Evolutionary conservation across 1,284 basidiomycete species (phyloP), one percentile per base, ranked within the genome.

Genomic region (Leccinum subfulvum): DNA sequence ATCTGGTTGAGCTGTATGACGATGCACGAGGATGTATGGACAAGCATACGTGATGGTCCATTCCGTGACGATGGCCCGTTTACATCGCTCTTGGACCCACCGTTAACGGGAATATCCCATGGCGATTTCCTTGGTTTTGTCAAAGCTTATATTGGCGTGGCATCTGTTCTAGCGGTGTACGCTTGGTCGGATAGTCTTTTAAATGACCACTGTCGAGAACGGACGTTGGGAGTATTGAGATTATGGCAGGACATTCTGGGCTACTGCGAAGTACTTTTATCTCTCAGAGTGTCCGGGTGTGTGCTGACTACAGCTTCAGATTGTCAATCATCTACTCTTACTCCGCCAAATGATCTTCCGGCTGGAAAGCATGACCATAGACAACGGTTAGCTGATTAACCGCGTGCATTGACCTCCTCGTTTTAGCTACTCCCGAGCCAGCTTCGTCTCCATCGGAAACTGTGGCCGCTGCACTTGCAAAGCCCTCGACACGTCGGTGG

Each of bases 111-210:
- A 3, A 73, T 81, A 28, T 79, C 82, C 2, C 84, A 86, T 70
- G 80, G 81, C 39, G 84, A 87, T 57, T 89, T 91, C 66, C 74
- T 90, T n/a, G 76, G 80, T 1, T 87, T 89, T 64, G 76, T 89
- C 21, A 81, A 86, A 63, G 87, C 86, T 0, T 85, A 82, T 64
- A 75, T 91, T 55, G 90, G 90, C 7, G 80, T 91, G 4, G 81
- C 86, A 3, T 80, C 81, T 56, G 84, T 90, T 10, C 74, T 92
- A n/a, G 85, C 85, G 1, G 87, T 90, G n/a, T 87, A 87, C 69
- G 87, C 88, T 7, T 92, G 89, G 87, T 84, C 90, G 18, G 90
- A 92, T 69, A 88, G 88, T 71, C 76, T 90, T 16, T 87, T 86
- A 2, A 82, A 87, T 64, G 81, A 84, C 61, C 73, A 74, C 16